Base-by-base conservation (phyloP, 345 rosid species). In the Dipteronia sinensis region DNA sequence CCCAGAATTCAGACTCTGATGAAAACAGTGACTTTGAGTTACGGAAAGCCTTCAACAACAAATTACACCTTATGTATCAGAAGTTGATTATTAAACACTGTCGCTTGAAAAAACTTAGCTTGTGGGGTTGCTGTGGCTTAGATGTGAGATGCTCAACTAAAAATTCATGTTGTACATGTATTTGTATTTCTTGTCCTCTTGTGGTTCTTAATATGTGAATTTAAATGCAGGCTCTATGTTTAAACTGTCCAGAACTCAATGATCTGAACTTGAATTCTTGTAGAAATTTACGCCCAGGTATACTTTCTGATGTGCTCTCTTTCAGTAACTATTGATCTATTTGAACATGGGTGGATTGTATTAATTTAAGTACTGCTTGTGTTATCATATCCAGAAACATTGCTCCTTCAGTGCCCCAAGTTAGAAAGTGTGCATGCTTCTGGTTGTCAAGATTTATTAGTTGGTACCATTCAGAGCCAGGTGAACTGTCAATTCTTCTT, bases 41-140 rank as follows among this genome's bases (percentile, higher is more conserved):
- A 68, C 89, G 84, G 73, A 83, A 84, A 76, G 72, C 86, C 74
- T 72, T 87, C 76, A 86, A 79, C 80, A 85, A 78, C 80, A 90
- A 88, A 75, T 70, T 78, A 25, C 95, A 88, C 82, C 88, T 83
- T 53, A 85, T 88, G 71, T 88, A 87, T 83, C 99, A 97, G 82
- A 97, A 97, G 83, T 86, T 97, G 84, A 91, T 94, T 74, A 86
- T 97, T 74, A 97, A 97, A 80, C 99, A 97, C 75, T 65, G 76
- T 78, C 88, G 89, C 38, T 83, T 97, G 76, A 93, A 86, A 80
- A 94, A 90, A 77, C 93, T 97, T 81, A 97, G 99, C 82, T 87
- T 97, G 77, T 97, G 99, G 98, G 99, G 99, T 46, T 94, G 99
- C 87, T 91, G 94, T 55, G 93, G 97, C 69, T 88, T 97, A 84